Percentiles rank a stretch among this genome's conserved stretches.
Conservation (phyloP, 345 rosid genomes). For the Gossypium sturtianum region DNA sequence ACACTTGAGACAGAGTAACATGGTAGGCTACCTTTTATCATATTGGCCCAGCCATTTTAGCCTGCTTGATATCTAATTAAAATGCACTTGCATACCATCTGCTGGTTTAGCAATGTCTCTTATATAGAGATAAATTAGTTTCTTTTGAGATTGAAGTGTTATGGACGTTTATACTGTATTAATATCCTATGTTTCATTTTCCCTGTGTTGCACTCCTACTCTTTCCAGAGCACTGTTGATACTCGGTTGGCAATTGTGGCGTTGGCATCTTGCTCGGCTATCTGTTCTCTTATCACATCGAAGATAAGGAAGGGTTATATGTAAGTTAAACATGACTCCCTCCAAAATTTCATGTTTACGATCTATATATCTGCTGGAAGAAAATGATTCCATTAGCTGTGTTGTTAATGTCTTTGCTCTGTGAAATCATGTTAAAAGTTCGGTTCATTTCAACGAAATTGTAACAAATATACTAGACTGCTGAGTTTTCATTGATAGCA, state of each 20-base stretch:
- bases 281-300: not conserved
- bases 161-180: not conserved
- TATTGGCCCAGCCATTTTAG: not conserved
- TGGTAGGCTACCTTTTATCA: not conserved
- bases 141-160: not conserved
- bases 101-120: not conserved
- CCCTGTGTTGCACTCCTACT: not conserved
- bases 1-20: too few relatives aligned
- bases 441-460: not conserved
- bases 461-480: not conserved
- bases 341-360: not conserved
- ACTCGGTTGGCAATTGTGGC: not conserved
- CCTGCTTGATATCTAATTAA: not conserved
- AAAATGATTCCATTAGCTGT: not conserved
- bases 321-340: slow-evolving; percentile 29
- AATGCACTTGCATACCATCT: not conserved
- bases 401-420: not conserved
- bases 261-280: not conserved
- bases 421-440: not conserved
- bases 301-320: slow-evolving; percentile 9
- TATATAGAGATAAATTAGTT: not conserved
- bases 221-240: slow-evolving; percentile 13
- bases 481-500: not conserved
- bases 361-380: not conserved
- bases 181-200: slow-evolving; percentile 3